phyloP scores from a whole-genome alignment of 805 yeast species.

The Saturnispora gosingensis region DNA sequence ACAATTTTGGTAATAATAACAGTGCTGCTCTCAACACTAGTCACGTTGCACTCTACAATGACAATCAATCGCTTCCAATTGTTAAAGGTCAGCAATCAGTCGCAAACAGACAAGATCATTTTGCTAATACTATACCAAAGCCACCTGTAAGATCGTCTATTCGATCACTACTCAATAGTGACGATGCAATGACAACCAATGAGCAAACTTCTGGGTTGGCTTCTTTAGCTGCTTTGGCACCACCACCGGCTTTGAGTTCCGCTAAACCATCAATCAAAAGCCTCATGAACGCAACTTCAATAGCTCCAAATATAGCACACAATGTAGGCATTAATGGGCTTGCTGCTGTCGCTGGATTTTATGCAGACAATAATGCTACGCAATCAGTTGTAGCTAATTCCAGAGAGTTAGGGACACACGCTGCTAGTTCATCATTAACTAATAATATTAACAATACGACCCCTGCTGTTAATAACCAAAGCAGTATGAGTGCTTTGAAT shows the following conservation, averaged over 20 bases:
- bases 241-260: not conserved
- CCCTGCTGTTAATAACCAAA: conserved; percentile 5
- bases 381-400: not conserved
- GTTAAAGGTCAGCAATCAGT: not conserved
- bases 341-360: conserved; percentile 7
- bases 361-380: not conserved
- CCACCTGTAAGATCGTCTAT: conserved; percentile 2
- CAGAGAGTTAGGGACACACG: not conserved
- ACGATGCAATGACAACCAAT: not conserved
- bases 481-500: conserved; percentile 28
- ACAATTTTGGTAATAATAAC: not conserved
- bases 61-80: not conserved
- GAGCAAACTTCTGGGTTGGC: not conserved
- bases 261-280: not conserved
- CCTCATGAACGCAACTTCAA: not conserved
- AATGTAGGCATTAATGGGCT: conserved; percentile 4
- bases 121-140: not conserved
- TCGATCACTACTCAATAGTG: conserved; percentile 6
- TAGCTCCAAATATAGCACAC: not conserved
- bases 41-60: not conserved
- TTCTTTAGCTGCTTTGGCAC: not conserved
- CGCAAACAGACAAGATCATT: not conserved
- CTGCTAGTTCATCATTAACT: not conserved
- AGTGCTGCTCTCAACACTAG: not conserved
- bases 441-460: not conserved